Evolutionary conservation across 176 grass and related monocot species (phyloP), one percentile per base, ranked within the genome.

Genomic region (Triticum dicoccoides): DNA sequence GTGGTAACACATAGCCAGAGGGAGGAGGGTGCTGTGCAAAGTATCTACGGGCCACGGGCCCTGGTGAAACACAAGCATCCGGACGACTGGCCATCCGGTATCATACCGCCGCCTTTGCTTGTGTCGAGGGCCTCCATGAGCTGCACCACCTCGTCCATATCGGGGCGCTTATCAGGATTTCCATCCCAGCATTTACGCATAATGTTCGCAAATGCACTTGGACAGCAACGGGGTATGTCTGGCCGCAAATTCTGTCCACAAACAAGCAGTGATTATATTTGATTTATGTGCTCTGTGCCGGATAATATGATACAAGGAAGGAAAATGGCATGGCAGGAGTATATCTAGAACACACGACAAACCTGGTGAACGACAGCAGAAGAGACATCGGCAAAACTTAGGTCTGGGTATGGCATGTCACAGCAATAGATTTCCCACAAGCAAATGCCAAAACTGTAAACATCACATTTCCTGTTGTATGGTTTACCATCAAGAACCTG

Each of bases 381-480:
- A 39, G 92, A 97, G 29, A 91, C 88, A 73, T 97, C 95, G 11
- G 95, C 92, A 78, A 94, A 94, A 65, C 92, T 97, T 62, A 94
- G 92, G 89, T 94, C 86, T 25, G 90, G 83, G 79, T 94, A 97
- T 21, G 95, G 95, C 95, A 97, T 97, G 86, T 97, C 92, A 73
- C 95, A 97, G 32, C 95, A 97, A 84, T 97, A 97, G 65, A 94
- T 97, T 85, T 97, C 95, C 95, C 95, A 97, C 62, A 97, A 79
- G 14, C 95, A 97, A 61, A 97, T 97, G 35, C 92, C 95, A 67
- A 97, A 97, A 85, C 92, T 97, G 49, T 97, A 97, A 11, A 92
- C 95, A 23, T 97, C 95, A 80, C 95, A 97, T 68, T 97, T 97
- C 61, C 90, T 89, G 38, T 94, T 97, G 86, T 97, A 97, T 34